phyloP scores from a whole-genome alignment of 148 eudicot genomes.

The Rhododendron henanense region DNA sequence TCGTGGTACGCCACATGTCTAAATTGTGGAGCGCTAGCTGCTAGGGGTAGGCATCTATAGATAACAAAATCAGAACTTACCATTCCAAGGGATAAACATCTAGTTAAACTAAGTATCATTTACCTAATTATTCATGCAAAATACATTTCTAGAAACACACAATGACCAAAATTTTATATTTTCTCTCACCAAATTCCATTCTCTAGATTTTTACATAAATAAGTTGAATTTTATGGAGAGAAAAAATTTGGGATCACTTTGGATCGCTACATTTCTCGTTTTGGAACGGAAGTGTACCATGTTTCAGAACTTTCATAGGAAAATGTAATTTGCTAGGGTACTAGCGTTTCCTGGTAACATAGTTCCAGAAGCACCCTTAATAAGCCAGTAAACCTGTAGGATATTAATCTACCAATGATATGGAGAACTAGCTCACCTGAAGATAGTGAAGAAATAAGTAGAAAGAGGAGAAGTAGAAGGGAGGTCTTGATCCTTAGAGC shows the following conservation, averaged over 20 bases:
- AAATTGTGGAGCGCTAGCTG: not conserved
- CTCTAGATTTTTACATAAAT: not conserved
- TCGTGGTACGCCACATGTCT: not conserved
- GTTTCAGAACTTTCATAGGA: no score
- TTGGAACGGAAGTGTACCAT: not conserved
- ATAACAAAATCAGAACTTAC: not conserved
- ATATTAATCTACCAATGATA: not conserved
- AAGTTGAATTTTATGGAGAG: not conserved
- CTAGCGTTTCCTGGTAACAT: no score
- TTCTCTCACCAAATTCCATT: not conserved
- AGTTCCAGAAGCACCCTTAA: not conserved
- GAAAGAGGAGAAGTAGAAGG: conserved; percentile 27
- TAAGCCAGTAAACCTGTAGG: not conserved
- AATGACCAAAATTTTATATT: not conserved
- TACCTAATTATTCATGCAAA: not conserved
- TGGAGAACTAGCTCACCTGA: conserved; percentile 15
- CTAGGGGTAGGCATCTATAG: not conserved
- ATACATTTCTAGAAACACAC: not conserved
- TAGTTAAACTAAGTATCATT: not conserved
- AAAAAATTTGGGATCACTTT: not conserved
- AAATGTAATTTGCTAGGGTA: no score
- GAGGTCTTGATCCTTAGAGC: conserved; percentile 26
- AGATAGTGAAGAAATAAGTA: conserved; percentile 24
- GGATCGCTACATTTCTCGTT: not conserved
- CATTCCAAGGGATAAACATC: not conserved